Evolutionary conservation across 305 asterid genomes (phyloP).

Genomic region (Striga hermonthica): DNA sequence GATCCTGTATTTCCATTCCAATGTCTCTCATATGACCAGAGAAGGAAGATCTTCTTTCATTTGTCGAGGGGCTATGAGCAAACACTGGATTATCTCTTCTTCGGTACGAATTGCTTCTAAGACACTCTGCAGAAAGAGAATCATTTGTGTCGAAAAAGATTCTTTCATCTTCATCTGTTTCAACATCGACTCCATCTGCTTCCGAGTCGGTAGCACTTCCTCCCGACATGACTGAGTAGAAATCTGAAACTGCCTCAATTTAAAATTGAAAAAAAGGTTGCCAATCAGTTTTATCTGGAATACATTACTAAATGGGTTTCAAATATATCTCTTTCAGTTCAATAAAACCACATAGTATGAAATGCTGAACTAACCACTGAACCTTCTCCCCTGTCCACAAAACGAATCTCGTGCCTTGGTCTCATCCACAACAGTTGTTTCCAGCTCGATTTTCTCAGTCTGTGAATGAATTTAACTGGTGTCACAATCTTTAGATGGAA

Average conservation of each 20-base stretch:
- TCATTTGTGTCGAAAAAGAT: constrained; percentile 86
- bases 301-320: constrained; percentile 8
- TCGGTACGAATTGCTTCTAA: constrained; percentile 84
- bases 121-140: constrained; percentile 73
- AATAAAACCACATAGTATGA: constrained; percentile 9
- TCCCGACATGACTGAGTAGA: constrained; percentile 97
- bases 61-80: constrained; percentile 49
- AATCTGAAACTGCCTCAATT: constrained; percentile 53
- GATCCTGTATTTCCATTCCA: constrained; percentile 54
- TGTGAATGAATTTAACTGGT: constrained; percentile 38
- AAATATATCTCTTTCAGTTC: constrained; percentile 12
- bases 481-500: constrained; percentile 28
- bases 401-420: constrained; percentile 93
- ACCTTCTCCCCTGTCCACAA: constrained; percentile 93
- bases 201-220: constrained; percentile 94
- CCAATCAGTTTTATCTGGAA: constrained; percentile 23
- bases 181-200: constrained; percentile 79
- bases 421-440: constrained; percentile 96
- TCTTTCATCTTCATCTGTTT: constrained; percentile 87
- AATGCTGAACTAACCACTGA: constrained; percentile 70
- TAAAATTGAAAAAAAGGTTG: not conserved
- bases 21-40: constrained; percentile 53
- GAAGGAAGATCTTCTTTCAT: constrained; percentile 56
- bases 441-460: constrained; percentile 94
- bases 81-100: constrained; percentile 69